These are phyloP conservation scores for Raphanus sativus DNA, from an alignment of 345 rosid species.

Conservation along the genomic window DNA sequence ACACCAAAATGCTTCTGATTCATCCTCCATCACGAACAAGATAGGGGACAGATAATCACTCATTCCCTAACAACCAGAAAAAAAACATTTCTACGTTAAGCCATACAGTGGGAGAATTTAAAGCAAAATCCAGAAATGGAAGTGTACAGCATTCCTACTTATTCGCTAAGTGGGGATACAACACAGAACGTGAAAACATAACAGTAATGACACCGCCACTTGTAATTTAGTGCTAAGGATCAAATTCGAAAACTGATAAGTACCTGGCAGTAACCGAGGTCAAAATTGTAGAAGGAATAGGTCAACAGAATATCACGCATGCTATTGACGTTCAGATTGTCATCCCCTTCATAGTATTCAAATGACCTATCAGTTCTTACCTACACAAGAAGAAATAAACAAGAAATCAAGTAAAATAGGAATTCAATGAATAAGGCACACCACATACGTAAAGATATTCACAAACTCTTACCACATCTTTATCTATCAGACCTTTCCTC, in stretches of 20 bases:
- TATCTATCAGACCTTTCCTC: constrained; percentile 86
- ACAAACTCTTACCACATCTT: constrained; percentile 75
- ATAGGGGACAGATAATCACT: constrained; percentile 91
- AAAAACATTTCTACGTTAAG: neutral
- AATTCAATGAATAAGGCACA: too few species aligned
- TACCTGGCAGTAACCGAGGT: constrained; percentile 99
- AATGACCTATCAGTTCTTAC: constrained; percentile 93
- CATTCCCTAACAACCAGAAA: constrained; percentile 71
- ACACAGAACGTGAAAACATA: neutral
- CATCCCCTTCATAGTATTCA: constrained; percentile 85
- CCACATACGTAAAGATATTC: neutral
- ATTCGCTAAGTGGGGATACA: neutral
- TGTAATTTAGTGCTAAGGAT: neutral
- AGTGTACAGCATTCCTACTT: constrained; percentile 2
- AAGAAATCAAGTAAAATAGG: too few species aligned
- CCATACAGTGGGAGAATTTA: neutral
- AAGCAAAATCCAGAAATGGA: constrained; percentile 4
- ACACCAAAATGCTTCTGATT: constrained; percentile 97
- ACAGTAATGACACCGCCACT: neutral
- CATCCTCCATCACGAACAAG: constrained; percentile 83
- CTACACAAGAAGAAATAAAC: constrained; percentile 42
- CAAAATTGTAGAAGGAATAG: constrained; percentile 93
- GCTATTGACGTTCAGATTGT: constrained; percentile 73
- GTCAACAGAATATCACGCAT: constrained; percentile 86
- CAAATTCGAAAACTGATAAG: too few species aligned